These are phyloP conservation scores for Mesembryanthemum crystallinum DNA, from an alignment of 148 eudicot genomes.

Conservation along the genomic window DNA sequence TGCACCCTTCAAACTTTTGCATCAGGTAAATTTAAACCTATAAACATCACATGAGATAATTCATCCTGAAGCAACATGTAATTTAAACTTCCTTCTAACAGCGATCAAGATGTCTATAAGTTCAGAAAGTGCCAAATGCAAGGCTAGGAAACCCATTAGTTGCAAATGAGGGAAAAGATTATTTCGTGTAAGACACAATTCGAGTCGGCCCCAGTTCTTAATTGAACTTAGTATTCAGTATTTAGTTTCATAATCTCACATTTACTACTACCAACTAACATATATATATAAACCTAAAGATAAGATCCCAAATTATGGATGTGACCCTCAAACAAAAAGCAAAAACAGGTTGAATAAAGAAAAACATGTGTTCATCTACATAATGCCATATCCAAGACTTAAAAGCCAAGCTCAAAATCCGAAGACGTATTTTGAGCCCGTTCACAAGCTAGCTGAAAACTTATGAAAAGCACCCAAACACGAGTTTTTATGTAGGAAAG, in stretches of 20 bases:
- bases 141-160: background rate
- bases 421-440: background rate
- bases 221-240: background rate
- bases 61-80: background rate
- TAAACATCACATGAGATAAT: background rate
- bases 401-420: background rate
- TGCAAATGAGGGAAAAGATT: background rate
- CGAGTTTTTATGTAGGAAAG: background rate
- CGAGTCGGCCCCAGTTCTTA: background rate
- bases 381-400: background rate
- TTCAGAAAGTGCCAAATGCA: background rate
- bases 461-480: background rate
- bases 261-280: background rate
- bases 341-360: background rate
- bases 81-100: background rate
- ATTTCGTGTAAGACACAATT: conserved; percentile 1
- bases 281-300: background rate
- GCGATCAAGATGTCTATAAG: background rate
- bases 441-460: background rate
- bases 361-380: background rate
- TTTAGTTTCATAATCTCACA: background rate
- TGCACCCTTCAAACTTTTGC: conserved; percentile 16
- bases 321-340: background rate
- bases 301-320: background rate
- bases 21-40: background rate